These are phyloP conservation scores for Sedum album DNA, from an alignment of 164 flowering plant species.

Conservation along the genomic window DNA sequence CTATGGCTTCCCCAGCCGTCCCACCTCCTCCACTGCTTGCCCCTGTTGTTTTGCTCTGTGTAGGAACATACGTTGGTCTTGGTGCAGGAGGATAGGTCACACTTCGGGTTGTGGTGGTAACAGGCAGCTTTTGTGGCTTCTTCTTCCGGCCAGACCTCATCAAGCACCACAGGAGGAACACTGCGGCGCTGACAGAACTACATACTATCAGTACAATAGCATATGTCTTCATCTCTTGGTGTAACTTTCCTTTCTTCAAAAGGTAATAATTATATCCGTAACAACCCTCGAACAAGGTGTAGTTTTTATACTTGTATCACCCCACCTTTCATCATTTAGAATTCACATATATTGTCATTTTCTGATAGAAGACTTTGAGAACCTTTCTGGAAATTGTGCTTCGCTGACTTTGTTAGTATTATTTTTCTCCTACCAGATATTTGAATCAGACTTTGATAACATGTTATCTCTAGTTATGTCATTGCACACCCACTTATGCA, in stretches of 20 bases:
- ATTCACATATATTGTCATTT: no score
- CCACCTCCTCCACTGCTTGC: not conserved
- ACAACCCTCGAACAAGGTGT: not conserved
- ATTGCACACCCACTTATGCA: no score
- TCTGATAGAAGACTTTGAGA: no score
- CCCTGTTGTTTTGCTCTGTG: not conserved
- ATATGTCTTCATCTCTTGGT: not conserved
- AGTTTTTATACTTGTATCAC: no score
- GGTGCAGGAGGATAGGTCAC: not conserved
- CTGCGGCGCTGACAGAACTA: not conserved
- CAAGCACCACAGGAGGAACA: slow-evolving; percentile 4
- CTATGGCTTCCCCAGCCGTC: not conserved
- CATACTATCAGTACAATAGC: not conserved
- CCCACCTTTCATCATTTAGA: no score
- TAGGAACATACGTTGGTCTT: not conserved
- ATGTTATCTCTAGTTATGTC: no score
- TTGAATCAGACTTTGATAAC: no score
- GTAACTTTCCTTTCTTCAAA: not conserved
- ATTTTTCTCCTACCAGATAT: no score
- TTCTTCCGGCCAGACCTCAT: not conserved
- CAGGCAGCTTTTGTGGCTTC: not conserved
- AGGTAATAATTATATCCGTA: not conserved
- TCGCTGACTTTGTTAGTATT: no score
- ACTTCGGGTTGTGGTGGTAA: not conserved
- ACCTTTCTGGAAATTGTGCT: no score